phyloP scores from a whole-genome alignment of 441 rosid genomes.

The Francoa sonchifolia region DNA sequence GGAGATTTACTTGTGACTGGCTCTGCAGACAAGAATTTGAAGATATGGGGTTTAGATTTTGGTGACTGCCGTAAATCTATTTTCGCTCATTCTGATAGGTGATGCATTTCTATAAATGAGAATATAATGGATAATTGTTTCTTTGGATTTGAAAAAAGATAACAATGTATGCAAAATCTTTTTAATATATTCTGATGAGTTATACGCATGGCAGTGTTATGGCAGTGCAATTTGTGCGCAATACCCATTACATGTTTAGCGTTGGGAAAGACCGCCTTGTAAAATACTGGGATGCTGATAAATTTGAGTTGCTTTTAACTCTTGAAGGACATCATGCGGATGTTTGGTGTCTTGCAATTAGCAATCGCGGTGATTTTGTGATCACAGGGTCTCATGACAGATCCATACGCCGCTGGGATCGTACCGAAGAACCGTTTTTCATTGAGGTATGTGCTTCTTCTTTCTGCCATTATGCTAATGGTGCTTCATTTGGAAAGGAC shows the following conservation, averaged over 20 bases:
- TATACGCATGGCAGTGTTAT: slow-evolving; percentile 50
- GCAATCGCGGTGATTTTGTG: slow-evolving; percentile 82
- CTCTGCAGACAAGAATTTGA: slow-evolving; percentile 87
- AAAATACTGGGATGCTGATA: slow-evolving; percentile 97
- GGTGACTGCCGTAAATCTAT: slow-evolving; percentile 95
- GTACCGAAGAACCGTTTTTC: slow-evolving; percentile 90
- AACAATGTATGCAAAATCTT: slow-evolving; percentile 3
- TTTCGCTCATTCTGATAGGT: slow-evolving; percentile 93
- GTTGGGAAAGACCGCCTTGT: slow-evolving; percentile 83
- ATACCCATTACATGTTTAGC: slow-evolving; percentile 86
- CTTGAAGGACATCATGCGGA: slow-evolving; percentile 93
- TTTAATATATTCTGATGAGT: slow-evolving; percentile 16
- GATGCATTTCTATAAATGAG: slow-evolving; percentile 11
- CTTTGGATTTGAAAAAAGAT: slow-evolving; percentile 2
- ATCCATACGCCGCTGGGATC: slow-evolving; percentile 96
- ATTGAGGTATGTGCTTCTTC: slow-evolving; percentile 46
- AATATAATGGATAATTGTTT: neutral
- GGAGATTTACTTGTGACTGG: slow-evolving; percentile 92
- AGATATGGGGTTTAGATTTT: slow-evolving; percentile 96
- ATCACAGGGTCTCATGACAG: slow-evolving; percentile 96
- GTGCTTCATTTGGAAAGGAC: neutral
- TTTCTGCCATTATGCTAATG: neutral
- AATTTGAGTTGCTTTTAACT: slow-evolving; percentile 82
- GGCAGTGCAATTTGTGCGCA: slow-evolving; percentile 83
- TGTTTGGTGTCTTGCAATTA: slow-evolving; percentile 81